Evolutionary conservation across 164 flowering plant genomes (phyloP), one percentile per base, ranked within the genome.

Genomic region (Stephania japonica): DNA sequence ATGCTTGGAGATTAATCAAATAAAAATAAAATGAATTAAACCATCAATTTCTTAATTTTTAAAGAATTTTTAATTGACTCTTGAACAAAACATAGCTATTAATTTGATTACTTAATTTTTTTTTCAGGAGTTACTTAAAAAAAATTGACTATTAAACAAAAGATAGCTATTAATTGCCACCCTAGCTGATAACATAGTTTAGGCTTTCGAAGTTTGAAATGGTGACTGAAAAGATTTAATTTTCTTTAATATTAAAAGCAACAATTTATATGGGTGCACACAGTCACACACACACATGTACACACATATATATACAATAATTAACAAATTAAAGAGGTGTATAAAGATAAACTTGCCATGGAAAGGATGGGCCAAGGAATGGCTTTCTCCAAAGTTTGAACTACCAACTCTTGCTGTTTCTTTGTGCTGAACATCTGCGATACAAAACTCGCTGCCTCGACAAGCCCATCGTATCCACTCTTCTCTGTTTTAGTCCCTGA

Each of bases 401-500:
- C 25, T 19, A 90, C 85, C 32, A 93, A 67, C 50, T 87, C 80
- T 16, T 84, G 84, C 53, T 96, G 98, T 67, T 84, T 76, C 4
- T 25, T 67, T 0, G 88, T 81, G 72, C 74, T 72, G 70, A 83
- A 89, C 38, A 76, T 84, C 69, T 23, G 67, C 0, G 80, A 71
- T 43, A 80, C 85, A 50, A 42, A 79, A 10, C 73, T 66, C 5
- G 95, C 83, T 16, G 91, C 89, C 75, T 91, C 95, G 68, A 92
- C 86, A 78, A 93, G 79, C 78, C 97, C 82, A 12, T 88, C 93
- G 69, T 91, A 96, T 0, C 95, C 97, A 3, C 67, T 78, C 83
- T 85, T 87, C 14, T 25, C 74, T 80, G 76, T 90, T 65, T 72
- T 83, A 19, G 84, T 24, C 49, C 97, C 97, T 94, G 79, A 38